Evolutionary conservation across 148 eudicot species (phyloP), one percentile per base, ranked within the genome.

Genomic region (Vaccinium myrtillus): DNA sequence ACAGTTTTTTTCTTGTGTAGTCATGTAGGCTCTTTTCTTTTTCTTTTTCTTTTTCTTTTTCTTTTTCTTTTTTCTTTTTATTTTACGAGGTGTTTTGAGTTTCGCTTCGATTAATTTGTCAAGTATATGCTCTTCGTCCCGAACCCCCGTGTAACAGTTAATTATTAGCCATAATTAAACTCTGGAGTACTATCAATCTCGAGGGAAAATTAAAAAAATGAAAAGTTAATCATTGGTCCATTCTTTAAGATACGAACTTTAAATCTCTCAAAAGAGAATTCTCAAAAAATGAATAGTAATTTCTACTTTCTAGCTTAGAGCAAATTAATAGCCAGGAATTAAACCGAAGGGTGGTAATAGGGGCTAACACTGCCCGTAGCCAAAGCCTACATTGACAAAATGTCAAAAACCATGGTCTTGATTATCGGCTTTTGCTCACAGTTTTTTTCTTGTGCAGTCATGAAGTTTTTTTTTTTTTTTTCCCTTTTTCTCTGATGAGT

Each of bases 311-410:
- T 67, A 10, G 71, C 32, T 67, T 1, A 25, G 15, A 10, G 73
- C 11, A 67, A 67, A 51, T 51, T 51, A 51, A 67, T 32, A 67
- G 10, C 73, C 15, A 67, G 46, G 46, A 61, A 61, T 21, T 61
- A 25, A 2, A 19, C 9, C 63, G 18, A 6, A 16, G 8, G 9
- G 63, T 19, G 63, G 63, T 54, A 54, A 4, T 43, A 43, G 46
- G 46, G 46, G n/a, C n/a, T n/a, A n/a, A n/a, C n/a, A n/a, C n/a
- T n/a, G n/a, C 46, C 46, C 73, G 11, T 67, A 67, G 73, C 73
- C 73, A 67, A 67, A 67, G 16, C 73, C 73, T 67, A 25, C 73
- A 67, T 67, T 67, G 73, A 67, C 73, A 25, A 67, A 67, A 25
- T 32, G 36, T 32, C 36, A 32, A 32, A 32, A 32, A 67, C 71